These are phyloP conservation scores for Saitoella complicata DNA, from an alignment of 805 yeast species.

Conservation along the genomic window DNA sequence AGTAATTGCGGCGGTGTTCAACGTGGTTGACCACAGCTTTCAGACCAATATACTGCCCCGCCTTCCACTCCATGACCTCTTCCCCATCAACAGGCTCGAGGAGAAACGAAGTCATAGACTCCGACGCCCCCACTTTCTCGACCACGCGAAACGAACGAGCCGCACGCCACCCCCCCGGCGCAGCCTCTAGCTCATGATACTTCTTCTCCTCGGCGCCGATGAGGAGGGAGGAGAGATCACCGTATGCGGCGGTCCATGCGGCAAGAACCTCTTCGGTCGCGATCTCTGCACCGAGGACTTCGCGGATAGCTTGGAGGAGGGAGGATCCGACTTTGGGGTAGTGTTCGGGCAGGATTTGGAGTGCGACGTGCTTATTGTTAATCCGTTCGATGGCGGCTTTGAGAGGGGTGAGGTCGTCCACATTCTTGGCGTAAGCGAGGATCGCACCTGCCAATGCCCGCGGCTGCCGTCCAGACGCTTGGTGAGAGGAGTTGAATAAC, in stretches of 20 bases:
- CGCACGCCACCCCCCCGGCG: too few relatives aligned
- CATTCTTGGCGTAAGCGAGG: conserved; percentile 43
- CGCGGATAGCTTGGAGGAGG: conserved; percentile 37
- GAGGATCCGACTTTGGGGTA: conserved; percentile 48
- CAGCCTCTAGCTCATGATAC: conserved; percentile 20
- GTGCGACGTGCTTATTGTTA: conserved; percentile 49
- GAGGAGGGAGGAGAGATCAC: conserved; percentile 42
- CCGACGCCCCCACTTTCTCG: too few relatives aligned
- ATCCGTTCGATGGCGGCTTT: conserved; percentile 37
- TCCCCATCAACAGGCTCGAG: too few relatives aligned
- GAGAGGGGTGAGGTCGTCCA: conserved; percentile 41
- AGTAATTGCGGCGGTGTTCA: too few relatives aligned
- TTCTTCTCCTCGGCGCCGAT: conserved; percentile 36
- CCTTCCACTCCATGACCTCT: too few relatives aligned
- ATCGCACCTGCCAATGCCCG: conserved; percentile 47
- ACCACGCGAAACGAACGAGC: too few relatives aligned
- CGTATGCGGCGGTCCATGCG: conserved; percentile 56
- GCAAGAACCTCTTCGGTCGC: conserved; percentile 42
- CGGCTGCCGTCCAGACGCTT: conserved; percentile 40
- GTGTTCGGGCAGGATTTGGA: conserved; percentile 46
- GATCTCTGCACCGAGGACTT: conserved; percentile 36
- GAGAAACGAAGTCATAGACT: too few relatives aligned
- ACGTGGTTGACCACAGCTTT: too few relatives aligned
- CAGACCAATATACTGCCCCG: too few relatives aligned
- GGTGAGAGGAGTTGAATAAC: conserved; percentile 48